Base-by-base conservation (phyloP, 1,139 yeast species). In the Pichia sp. region DNA sequence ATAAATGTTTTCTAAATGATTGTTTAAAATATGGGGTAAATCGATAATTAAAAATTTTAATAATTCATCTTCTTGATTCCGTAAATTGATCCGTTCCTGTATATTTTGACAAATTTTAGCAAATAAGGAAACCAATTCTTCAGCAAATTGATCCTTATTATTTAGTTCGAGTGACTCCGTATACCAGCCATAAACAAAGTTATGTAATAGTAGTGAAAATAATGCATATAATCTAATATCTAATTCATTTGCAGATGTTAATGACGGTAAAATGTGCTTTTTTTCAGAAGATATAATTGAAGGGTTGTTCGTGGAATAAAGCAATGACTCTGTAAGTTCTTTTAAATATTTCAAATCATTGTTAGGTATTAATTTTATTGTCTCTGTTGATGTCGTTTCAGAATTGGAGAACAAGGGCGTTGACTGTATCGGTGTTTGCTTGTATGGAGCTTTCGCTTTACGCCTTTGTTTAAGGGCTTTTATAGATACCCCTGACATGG, bases 171-270 rank as follows among this genome's bases (percentile, higher is more conserved):
- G 40, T 24, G 57, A 55, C 3, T 33, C 40, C 2, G 26, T 10
- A 51, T 74, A 74, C 80, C 80, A 75, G 6, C 65, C 56, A 26
- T 63, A 60, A 3, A 75, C 65, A 53, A 75, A 74, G 45, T 69
- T 69, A n/a, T 68, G 63, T 39, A 71, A 48, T 4, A 74, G 54
- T 24, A 74, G 56, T 0, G 75, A 74, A 9, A 73, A 48, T 4
- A 75, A 52, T 1, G 74, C 69, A 51, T 73, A 72, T 7, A 74
- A 55, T 51, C 72, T 69, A 1, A 62, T 49, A 52, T 74, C 75
- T 5, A 73, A 65, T 1, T 50, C 51, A 35, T 47, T 46, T 3
- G 48, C 39, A 12, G 42, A 30, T 4, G 49, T 44, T 20, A 46
- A 25, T 12, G 49, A 24, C 9, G 49, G 49, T 22, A 46, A 9